Evolutionary conservation across 2,329 filamentous ascomycete genomes (phyloP), one percentile per base, ranked within the genome.

Genomic region (Monilinia aucupariae): DNA sequence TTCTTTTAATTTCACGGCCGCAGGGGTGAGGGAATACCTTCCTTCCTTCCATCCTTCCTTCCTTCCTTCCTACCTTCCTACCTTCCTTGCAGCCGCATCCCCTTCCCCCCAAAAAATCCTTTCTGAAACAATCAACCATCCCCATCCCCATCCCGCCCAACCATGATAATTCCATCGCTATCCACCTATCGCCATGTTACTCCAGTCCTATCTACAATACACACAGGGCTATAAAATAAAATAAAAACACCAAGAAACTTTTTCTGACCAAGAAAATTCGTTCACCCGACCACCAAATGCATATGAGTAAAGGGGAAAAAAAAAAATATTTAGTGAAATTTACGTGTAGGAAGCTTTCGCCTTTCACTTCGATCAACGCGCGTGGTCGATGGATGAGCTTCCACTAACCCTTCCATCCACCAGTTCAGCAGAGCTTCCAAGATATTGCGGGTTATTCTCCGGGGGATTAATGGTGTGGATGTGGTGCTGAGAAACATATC

Each of bases 401-500:
- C 67, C 32, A 15, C 67, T 71, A 54, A 63, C 45, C 50, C 69
- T 25, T 25, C 64, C 79, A 58, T 82, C 78, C 2, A 87, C 78
- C 20, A 87, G 75, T 72, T 87, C 84, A 1, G 84, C 84, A 8
- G 81, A 77, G 65, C 78, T 81, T 25, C 81, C 82, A 2, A 84
- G 71, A 30, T 83, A 75, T 65, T 83, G 78, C 12, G 78, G 74
- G 45, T 76, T 45, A 10, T 63, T 73, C 27, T 77, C 75, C 13
- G 76, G 75, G 6, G 80, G 81, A 59, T 85, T 82, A 25, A 85
- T 76, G 34, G 79, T 78, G 69, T 75, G 83, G 64, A 85, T 81
- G 63, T 76, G 83, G 62, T 85, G 83, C 41, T 85, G 82, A 63
- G 81, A 77, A 27, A 87, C 85, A 61, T 78, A 78, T 25, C 85